Evolutionary conservation across 2,329 filamentous ascomycete species (phyloP), one percentile per base, ranked within the genome.

Genomic region (Aspergillus tubingensis): DNA sequence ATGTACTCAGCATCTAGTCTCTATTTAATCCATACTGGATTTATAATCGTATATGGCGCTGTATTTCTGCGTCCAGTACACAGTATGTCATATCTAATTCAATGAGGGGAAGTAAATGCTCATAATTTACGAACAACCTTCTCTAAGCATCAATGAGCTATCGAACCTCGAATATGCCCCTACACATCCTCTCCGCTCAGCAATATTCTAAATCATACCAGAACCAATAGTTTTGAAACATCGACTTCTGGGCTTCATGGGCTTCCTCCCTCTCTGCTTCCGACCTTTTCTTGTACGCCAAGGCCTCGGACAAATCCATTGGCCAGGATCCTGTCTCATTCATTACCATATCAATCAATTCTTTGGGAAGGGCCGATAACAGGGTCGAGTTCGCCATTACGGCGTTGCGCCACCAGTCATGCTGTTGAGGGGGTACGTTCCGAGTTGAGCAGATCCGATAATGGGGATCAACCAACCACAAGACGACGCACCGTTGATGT

Each of bases 401-500:
- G 1, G 30, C 50, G n/a, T 52, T 23, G 50, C 50, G 32, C 50
- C 50, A 52, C 62, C 60, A 64, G 48, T 56, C 52, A 43, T 50
- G 36, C 51, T 59, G 54, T 44, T 62, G 62, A 5, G 62, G 62
- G 19, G 58, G 58, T 8, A 64, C 60, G 47, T 64, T 64, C 11
- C 60, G 39, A 8, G 60, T 62, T 1, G 58, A 64, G 49, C 58
- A 59, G 36, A 64, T 55, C 19, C 62, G 62, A 49, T 61, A 64
- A 54, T 30, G 51, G 8, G 60, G 62, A 19, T 64, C 62, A 27
- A 64, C 62, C 13, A 62, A 61, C 32, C 17, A 62, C 51, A 62
- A 10, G 21, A 61, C 60, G 47, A 64, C 47, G 8, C 55, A 62
- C n/a, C 32, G 57, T 36, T 43, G 51, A 49, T 51, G 58, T 19